These are phyloP conservation scores for Rhodomyrtus tomentosa DNA, from an alignment of 345 rosid genomes.

Conservation along the genomic window DNA sequence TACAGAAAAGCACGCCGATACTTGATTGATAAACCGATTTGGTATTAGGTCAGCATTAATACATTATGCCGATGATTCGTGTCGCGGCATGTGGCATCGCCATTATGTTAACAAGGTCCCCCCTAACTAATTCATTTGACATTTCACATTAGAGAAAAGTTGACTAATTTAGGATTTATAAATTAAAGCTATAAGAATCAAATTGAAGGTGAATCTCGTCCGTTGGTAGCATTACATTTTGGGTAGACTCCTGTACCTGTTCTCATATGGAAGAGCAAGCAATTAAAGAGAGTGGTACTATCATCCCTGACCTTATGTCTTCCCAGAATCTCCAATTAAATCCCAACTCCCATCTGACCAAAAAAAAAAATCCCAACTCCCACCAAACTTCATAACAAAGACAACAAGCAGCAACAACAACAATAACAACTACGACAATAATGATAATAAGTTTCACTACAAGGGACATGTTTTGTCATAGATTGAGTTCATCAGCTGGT, in stretches of 20 bases:
- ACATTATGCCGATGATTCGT: neutral
- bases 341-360: neutral
- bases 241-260: neutral
- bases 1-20: neutral
- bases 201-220: neutral
- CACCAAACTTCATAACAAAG: neutral
- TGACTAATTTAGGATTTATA: neutral
- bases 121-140: neutral
- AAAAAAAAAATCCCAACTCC: neutral
- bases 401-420: neutral
- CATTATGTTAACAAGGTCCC: neutral
- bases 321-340: neutral
- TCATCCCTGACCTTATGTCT: neutral
- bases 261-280: neutral
- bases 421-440: no score
- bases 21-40: neutral
- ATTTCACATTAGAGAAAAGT: neutral
- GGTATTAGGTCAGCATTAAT: fast-evolving
- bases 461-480: neutral
- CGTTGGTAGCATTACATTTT: neutral
- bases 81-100: fast-evolving
- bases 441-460: no score
- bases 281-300: neutral
- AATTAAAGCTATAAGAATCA: neutral
- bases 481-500: neutral